These are phyloP conservation scores for Capronia americana DNA, from an alignment of 2,329 filamentous ascomycete genomes.

Conservation along the genomic window DNA sequence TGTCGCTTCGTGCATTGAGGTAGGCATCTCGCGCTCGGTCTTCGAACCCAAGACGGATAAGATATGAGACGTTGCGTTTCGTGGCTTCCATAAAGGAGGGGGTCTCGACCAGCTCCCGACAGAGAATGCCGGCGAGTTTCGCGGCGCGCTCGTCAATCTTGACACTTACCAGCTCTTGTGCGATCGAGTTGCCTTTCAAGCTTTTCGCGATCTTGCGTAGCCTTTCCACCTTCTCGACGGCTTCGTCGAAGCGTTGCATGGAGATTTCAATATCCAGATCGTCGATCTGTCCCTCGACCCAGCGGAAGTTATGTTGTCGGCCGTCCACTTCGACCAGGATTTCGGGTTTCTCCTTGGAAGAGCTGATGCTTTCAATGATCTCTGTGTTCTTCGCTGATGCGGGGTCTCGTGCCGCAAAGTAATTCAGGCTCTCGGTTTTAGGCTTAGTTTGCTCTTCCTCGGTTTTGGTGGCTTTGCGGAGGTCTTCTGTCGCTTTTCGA, in stretches of 20 bases:
- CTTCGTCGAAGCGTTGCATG: slow-evolving; percentile 83
- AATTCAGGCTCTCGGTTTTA: slow-evolving; percentile 77
- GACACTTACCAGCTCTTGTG: slow-evolving; percentile 88
- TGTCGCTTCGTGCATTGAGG: slow-evolving; percentile 75
- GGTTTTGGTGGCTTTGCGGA: slow-evolving; percentile 82
- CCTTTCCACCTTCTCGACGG: slow-evolving; percentile 83
- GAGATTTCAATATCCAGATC: slow-evolving; percentile 96
- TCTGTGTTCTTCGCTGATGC: slow-evolving; percentile 79
- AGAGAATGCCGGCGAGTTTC: slow-evolving; percentile 76
- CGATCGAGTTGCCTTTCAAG: slow-evolving; percentile 82
- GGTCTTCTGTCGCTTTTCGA: slow-evolving; percentile 88
- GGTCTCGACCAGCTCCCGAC: slow-evolving; percentile 76
- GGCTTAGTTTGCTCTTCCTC: slow-evolving; percentile 89
- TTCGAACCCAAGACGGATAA: slow-evolving; percentile 86
- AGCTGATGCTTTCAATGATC: slow-evolving; percentile 76
- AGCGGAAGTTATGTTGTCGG: slow-evolving; percentile 92
- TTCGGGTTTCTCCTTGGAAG: slow-evolving; percentile 72
- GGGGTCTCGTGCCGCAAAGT: slow-evolving; percentile 79
- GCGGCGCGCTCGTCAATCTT: slow-evolving; percentile 86
- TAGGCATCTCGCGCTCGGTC: slow-evolving; percentile 88
- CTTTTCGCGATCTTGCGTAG: slow-evolving; percentile 78
- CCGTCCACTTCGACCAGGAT: slow-evolving; percentile 95
- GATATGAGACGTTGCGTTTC: slow-evolving; percentile 80
- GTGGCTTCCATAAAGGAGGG: slow-evolving; percentile 79
- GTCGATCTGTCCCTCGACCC: slow-evolving; percentile 94